Percentiles rank a stretch among this genome's conserved stretches.
Conservation (phyloP, 2,329 filamentous ascomycete genomes). For the Blumeriella jaapii region DNA sequence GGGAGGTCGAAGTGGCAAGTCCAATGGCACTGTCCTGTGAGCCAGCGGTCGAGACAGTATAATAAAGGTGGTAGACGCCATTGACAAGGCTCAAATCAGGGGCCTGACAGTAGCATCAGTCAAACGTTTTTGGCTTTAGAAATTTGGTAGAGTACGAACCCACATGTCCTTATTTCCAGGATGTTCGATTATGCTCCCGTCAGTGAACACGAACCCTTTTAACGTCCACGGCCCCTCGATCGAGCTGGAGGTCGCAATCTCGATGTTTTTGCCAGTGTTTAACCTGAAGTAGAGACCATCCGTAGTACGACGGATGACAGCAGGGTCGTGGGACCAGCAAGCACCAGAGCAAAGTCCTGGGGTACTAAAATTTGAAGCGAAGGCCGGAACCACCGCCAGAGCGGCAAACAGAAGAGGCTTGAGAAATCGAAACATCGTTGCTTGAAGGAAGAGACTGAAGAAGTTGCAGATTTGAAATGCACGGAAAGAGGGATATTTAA, state of each 20-base stretch:
- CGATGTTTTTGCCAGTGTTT: slow-evolving; percentile 31
- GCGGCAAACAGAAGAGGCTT: slow-evolving; percentile 3
- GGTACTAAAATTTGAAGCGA: slow-evolving; percentile 23
- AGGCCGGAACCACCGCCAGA: slow-evolving; percentile 3
- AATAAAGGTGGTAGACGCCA: slow-evolving; percentile 49
- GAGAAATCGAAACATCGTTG: slow-evolving; percentile 7
- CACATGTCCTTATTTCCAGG: slow-evolving; percentile 30
- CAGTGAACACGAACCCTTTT: slow-evolving; percentile 29
- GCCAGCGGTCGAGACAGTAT: slow-evolving; percentile 44
- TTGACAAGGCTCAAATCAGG: slow-evolving; percentile 50
- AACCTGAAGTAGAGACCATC: slow-evolving; percentile 35
- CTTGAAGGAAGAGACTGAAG: not conserved
- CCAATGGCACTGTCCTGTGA: slow-evolving; percentile 43
- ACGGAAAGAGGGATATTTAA: not conserved
- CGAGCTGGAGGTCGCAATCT: slow-evolving; percentile 29
- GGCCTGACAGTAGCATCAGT: slow-evolving; percentile 34
- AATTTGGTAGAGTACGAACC: slow-evolving; percentile 23
- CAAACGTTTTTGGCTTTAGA: not conserved
- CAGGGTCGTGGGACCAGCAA: slow-evolving; percentile 32
- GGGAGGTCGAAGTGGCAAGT: slow-evolving; percentile 29
- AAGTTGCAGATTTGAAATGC: not conserved
- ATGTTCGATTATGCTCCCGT: slow-evolving; percentile 29
- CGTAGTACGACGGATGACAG: slow-evolving; percentile 30
- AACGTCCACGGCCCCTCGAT: slow-evolving; percentile 33
- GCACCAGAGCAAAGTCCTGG: slow-evolving; percentile 31